These are phyloP conservation scores for Solanum arcanum DNA, from an alignment of 257 asterid genomes.

Conservation along the genomic window DNA sequence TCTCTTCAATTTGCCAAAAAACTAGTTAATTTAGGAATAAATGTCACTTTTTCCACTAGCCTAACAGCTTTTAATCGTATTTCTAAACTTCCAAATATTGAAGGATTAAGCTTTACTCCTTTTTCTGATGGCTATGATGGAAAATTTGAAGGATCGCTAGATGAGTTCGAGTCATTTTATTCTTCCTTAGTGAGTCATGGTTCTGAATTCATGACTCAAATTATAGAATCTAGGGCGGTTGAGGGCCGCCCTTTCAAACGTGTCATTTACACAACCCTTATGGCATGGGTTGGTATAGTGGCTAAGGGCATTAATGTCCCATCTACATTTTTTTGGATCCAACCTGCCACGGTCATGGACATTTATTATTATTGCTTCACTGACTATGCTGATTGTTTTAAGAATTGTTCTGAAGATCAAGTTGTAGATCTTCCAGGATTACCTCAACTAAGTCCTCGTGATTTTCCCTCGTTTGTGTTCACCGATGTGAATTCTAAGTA, in stretches of 20 bases:
- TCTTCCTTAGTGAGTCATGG: neutral
- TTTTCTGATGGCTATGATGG: conserved; percentile 2
- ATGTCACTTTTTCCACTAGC: conserved; percentile 7
- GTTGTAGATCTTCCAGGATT: neutral
- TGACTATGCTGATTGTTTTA: neutral
- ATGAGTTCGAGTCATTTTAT: neutral
- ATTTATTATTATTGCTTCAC: conserved; percentile 3
- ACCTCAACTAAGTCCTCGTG: neutral
- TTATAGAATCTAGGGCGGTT: neutral
- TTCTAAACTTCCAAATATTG: neutral
- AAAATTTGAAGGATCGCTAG: neutral
- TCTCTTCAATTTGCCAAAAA: conserved; percentile 6
- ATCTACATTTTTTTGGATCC: neutral
- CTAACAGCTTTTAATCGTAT: neutral
- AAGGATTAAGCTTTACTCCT: neutral
- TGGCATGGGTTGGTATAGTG: conserved; percentile 1
- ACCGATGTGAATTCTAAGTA: neutral
- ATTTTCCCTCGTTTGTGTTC: conserved; percentile 4
- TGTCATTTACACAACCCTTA: neutral
- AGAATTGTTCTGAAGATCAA: neutral
- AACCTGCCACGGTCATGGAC: neutral
- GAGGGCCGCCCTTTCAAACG: neutral
- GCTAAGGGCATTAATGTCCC: neutral
- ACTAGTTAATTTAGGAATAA: neutral
- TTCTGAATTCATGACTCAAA: neutral